Percentiles rank a stretch among this genome's conserved stretches.
These are phyloP conservation scores for Phytomonas sp. DNA, from an alignment of 208 protist genomes.

Conservation along the genomic window DNA sequence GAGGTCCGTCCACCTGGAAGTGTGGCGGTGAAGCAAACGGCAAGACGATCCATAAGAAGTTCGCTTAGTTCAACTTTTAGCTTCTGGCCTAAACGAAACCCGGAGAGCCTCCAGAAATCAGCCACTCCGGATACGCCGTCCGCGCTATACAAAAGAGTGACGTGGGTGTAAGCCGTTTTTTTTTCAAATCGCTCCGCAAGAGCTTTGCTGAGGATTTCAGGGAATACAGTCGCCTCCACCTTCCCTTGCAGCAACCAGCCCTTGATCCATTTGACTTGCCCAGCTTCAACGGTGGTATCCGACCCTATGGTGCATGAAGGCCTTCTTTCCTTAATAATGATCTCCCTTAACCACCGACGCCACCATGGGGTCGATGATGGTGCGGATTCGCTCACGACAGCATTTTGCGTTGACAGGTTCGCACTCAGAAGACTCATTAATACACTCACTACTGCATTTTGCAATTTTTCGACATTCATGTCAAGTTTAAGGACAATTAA, in stretches of 20 bases:
- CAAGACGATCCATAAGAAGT: conserved; percentile 64
- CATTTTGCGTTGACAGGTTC: not conserved
- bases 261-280: conserved; percentile 62
- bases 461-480: conserved; percentile 5
- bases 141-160: conserved; percentile 45
- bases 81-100: conserved; percentile 19
- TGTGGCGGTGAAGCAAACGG: conserved; percentile 36
- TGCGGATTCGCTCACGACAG: conserved; percentile 5
- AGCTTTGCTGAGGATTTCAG: conserved; percentile 14
- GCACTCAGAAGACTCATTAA: not conserved
- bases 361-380: not conserved
- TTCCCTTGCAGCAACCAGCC: conserved; percentile 58
- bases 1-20: conserved; percentile 4
- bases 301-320: not conserved
- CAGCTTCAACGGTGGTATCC: conserved; percentile 17
- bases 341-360: not conserved
- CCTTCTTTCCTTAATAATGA: not conserved
- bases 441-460: not conserved
- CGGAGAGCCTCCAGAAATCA: conserved; percentile 13
- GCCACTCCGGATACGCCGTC: conserved; percentile 2
- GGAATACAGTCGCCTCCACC: not conserved
- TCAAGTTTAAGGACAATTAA: conserved; percentile 5
- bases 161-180: conserved; percentile 27
- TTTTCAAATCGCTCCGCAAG: conserved; percentile 48
- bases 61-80: conserved; percentile 30